Conservation (phyloP, 2,329 filamentous ascomycete species). For the Diplocarpon mali region DNA sequence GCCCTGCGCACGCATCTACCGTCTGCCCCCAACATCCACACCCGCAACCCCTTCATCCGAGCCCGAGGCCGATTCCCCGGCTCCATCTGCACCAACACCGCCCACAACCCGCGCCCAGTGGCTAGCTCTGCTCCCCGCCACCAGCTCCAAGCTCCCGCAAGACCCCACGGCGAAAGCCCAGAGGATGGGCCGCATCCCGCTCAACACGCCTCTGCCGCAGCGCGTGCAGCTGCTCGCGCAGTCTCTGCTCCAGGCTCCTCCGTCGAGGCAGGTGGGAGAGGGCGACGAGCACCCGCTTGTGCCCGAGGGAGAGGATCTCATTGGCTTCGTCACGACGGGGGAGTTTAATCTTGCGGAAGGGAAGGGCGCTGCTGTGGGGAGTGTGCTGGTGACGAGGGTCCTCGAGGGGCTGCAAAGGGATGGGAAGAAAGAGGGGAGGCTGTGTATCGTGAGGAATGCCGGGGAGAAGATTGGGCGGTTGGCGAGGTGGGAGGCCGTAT, state of each 20-base stretch:
- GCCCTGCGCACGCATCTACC: slow-evolving; percentile 73
- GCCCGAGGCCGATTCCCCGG: slow-evolving; percentile 23
- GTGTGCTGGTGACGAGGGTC: slow-evolving; percentile 50
- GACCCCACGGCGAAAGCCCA: slow-evolving; percentile 17
- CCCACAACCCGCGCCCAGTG: slow-evolving; percentile 53
- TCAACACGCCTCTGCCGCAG: slow-evolving; percentile 25
- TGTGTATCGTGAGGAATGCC: slow-evolving; percentile 74
- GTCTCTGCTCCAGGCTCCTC: slow-evolving; percentile 36
- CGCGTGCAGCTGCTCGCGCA: slow-evolving; percentile 34
- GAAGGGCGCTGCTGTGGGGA: slow-evolving; percentile 63
- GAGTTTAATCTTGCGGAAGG: slow-evolving; percentile 73
- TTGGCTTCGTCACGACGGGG: slow-evolving; percentile 85
- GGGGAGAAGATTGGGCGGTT: slow-evolving; percentile 72
- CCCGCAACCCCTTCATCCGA: slow-evolving; percentile 15
- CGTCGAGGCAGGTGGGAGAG: slow-evolving; percentile 30
- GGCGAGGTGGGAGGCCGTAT: slow-evolving; percentile 56
- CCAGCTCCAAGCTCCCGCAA: slow-evolving; percentile 17
- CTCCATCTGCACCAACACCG: slow-evolving; percentile 1
- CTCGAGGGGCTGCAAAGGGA: slow-evolving; percentile 29
- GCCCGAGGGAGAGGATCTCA: slow-evolving; percentile 63
- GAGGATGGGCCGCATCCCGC: slow-evolving; percentile 16
- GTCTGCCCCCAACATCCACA: slow-evolving; percentile 46
- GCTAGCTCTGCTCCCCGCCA: slow-evolving; percentile 46
- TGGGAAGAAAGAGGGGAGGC: slow-evolving; percentile 32
- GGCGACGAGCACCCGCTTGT: slow-evolving; percentile 48